These are phyloP conservation scores for Salix koriyanagi DNA, from an alignment of 345 rosid genomes.

Conservation along the genomic window DNA sequence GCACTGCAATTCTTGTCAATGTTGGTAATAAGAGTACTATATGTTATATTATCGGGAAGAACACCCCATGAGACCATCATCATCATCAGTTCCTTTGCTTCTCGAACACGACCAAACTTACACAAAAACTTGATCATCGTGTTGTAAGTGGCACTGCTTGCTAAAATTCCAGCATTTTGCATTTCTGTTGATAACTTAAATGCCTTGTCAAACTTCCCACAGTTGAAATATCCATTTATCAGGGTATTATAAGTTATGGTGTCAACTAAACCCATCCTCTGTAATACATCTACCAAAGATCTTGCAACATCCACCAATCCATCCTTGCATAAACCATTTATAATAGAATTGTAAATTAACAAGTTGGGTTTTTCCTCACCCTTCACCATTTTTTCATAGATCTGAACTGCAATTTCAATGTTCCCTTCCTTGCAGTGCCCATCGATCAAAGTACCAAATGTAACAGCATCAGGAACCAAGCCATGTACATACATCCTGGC, in stretches of 20 bases:
- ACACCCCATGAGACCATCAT: constrained; percentile 38
- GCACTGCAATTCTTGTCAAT: constrained; percentile 33
- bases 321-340: constrained; percentile 55
- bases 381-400: constrained; percentile 43
- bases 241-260: constrained; percentile 47
- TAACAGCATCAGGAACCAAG: constrained; percentile 13
- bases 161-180: constrained; percentile 28
- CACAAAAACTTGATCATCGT: constrained; percentile 52
- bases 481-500: constrained; percentile 12
- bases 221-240: constrained; percentile 38
- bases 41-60: constrained; percentile 47
- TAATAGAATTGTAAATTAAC: constrained; percentile 46
- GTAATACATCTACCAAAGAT: constrained; percentile 19
- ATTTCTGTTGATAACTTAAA: constrained; percentile 28
- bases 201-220: constrained; percentile 41
- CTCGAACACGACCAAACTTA: constrained; percentile 45
- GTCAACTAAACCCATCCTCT: constrained; percentile 30
- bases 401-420: constrained; percentile 8
- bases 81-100: constrained; percentile 45
- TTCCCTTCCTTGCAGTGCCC: constrained; percentile 7
- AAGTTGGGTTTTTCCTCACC: constrained; percentile 38
- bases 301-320: constrained; percentile 29
- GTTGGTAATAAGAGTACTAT: constrained; percentile 43
- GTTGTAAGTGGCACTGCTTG: constrained; percentile 44
- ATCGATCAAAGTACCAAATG: constrained; percentile 13